Evolutionary conservation across 2,329 filamentous ascomycete genomes (phyloP), one percentile per base, ranked within the genome.

Genomic region (Botrytis fragariae): DNA sequence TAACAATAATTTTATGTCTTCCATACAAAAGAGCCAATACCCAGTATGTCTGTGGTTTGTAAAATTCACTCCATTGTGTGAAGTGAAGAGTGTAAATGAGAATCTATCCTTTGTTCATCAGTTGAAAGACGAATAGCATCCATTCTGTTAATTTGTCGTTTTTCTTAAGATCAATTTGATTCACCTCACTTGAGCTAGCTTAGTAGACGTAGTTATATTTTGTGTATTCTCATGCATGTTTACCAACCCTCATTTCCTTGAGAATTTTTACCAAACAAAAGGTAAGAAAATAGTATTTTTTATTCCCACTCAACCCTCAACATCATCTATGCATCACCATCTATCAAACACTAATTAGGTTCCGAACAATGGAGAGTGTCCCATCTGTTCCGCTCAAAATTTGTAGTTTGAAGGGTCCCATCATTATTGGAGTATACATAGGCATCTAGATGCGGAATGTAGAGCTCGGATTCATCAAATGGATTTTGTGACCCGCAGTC

Each of bases 391-490:
- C 45, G 4, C 10, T 14, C 10, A n/a, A 4, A 51, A 25, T 9
- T 6, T n/a, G 4, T 25, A 51, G 37, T 42, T 8, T n/a, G 2
- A 6, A 42, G 37, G 5, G 25, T n/a, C 6, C 25, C 37, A 62
- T 62, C 37, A 42, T 62, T 6, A 42, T 62, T 42, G 6, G 5
- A 8, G 9, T 1, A 4, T 6, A 6, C 60, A 62, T 4, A 62
- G 25, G 3, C 4, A 0, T 18, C 0, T 37, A 62, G 7, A 1
- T 5, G 0, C 4, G 60, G 6, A 29, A 62, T 9, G 16, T 9
- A n/a, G 7, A 29, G 7, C 1, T n/a, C 16, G 2, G 22, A 37
- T 8, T 39, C 22, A 39, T 25, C 10, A 8, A 4, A 7, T 39
- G 1, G 0, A 37, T 61, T 14, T 1, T 8, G 12, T 1, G 12